Evolutionary conservation across 257 asterid genomes (phyloP).

Genomic region (Dorcoceras hygrometricum): DNA sequence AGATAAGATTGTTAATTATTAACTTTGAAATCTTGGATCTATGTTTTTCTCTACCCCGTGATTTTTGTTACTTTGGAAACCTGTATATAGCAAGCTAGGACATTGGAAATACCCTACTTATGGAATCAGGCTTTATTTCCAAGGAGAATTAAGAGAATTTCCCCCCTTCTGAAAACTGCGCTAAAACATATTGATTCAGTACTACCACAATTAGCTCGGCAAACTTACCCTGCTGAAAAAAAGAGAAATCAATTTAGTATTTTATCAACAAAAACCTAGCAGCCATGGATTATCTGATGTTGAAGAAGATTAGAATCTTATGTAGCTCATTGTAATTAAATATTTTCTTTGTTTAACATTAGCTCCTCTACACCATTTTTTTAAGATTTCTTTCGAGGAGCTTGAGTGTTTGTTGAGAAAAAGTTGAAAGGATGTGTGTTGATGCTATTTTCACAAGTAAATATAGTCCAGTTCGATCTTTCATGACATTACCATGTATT

Average conservation of each 20-base stretch:
- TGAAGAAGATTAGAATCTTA: not conserved
- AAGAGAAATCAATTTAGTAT: not conserved
- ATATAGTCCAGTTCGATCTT: not conserved
- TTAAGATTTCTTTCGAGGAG: not conserved
- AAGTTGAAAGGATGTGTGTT: not conserved
- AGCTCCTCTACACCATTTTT: not conserved
- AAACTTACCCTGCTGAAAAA: not conserved
- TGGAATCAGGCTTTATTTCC: not conserved
- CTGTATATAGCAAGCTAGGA: not conserved
- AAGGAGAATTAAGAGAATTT: constrained; percentile 14
- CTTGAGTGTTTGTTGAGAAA: not conserved
- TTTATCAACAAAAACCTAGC: not conserved
- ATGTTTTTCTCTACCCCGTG: constrained; percentile 6
- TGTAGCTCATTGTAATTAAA: not conserved
- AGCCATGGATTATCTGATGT: not conserved
- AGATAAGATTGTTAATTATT: not conserved
- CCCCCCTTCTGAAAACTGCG: not conserved
- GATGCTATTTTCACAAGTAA: not conserved
- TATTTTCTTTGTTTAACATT: not conserved
- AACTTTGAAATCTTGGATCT: not conserved
- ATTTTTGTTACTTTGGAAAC: constrained; percentile 1
- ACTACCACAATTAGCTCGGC: not conserved
- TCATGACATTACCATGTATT: not conserved
- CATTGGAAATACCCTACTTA: constrained; percentile 1
- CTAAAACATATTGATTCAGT: not conserved